phyloP scores from a whole-genome alignment of 176 grass and related monocot species.

The Oryza meyeriana region DNA sequence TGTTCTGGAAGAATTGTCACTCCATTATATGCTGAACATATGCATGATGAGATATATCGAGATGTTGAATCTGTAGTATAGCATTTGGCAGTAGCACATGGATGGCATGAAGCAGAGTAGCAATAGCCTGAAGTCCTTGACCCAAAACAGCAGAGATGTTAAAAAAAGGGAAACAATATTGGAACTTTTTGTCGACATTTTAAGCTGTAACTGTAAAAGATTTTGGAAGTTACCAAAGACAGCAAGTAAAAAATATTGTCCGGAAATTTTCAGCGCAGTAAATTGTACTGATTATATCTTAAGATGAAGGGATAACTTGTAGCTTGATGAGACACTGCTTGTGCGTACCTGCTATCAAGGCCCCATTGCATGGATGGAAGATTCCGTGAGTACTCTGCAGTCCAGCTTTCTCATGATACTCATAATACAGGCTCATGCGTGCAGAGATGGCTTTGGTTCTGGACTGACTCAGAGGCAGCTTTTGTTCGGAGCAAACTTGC shows the following conservation, averaged over 20 bases:
- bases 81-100: neutral
- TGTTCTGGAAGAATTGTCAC: neutral
- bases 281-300: neutral
- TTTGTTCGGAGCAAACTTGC: neutral
- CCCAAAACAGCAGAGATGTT: neutral
- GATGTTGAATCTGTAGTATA: neutral
- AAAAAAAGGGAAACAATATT: neutral
- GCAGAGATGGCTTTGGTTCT: neutral
- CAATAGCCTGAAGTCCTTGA: neutral
- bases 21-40: neutral
- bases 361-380: neutral
- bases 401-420: neutral
- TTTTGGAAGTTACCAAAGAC: neutral
- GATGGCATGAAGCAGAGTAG: neutral
- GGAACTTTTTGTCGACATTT: neutral
- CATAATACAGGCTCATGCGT: neutral
- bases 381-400: neutral
- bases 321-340: neutral
- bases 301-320: neutral
- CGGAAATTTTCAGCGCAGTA: neutral
- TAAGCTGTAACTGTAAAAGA: neutral
- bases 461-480: neutral
- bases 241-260: neutral
- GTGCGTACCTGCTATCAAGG: neutral
- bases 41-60: neutral